Evolutionary conservation across 306 rosid genomes (phyloP), one percentile per base, ranked within the genome.

Genomic region (Cotoneaster glaucophyllus): DNA sequence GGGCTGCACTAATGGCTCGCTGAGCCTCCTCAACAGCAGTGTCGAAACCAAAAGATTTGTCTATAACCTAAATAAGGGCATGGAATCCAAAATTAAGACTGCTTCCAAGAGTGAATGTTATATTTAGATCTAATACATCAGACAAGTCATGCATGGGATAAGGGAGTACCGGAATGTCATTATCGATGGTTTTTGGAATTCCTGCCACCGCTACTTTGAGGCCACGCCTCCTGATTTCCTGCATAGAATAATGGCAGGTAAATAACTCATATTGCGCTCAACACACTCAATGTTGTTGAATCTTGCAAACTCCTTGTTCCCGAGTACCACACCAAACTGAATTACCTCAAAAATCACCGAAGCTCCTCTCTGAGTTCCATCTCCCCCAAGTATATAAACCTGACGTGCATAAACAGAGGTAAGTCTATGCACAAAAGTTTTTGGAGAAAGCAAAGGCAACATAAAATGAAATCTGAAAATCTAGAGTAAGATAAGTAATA

Each of bases 1-100:
- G 96, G 2, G 91, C 96, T 48, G 91, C 89, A 73, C 83, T 88
- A 17, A 88, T 88, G 15, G 91, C 89, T 44, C 91, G 74, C 64
- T 88, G 91, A 71, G 91, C 91, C 80, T 87, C 91, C 81, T 85
- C 89, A 39, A 87, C 91, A 1, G 89, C 91, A 50, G 89, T 83
- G 80, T 85, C 89, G 18, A 87, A 87, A 14, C 91, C 91, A 24
- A 87, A 87, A 28, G 91, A 88, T 79, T 83, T 88, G 77, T 88
- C 91, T 64, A 88, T 88, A 50, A 88, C 83, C 91, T 85, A 69
- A 74, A 73, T 53, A 52, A 64, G 29, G 73, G 67, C 1, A 80
- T 21, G 32, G 73, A 13, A n/a, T n/a, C 11, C 17, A 73, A 65
- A 52, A 9, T 12, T 19, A 67, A 62, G 28, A 29, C 48, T 5